phyloP scores from a whole-genome alignment of 192 early-diverging fungal genomes.

The Coemansia sp. region DNA sequence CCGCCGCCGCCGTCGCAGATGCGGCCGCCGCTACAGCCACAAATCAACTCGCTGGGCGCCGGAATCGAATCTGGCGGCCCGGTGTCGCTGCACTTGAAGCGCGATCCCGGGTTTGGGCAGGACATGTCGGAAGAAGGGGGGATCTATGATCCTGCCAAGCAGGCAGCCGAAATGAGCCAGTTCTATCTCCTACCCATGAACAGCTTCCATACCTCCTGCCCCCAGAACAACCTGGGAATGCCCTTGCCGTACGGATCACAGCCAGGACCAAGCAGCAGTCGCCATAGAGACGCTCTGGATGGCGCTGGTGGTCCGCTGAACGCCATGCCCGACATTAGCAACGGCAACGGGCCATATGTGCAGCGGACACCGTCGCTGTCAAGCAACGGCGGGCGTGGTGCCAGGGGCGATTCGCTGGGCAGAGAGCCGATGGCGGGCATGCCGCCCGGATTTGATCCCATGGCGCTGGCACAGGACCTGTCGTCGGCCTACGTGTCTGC shows the following conservation, averaged over 20 bases:
- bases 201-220: too few relatives aligned
- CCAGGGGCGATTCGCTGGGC: constrained; percentile 5
- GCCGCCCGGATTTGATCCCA: constrained; percentile 30
- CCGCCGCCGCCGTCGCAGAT: constrained; percentile 4
- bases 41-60: constrained; percentile 35
- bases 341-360: not conserved
- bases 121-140: constrained; percentile 23
- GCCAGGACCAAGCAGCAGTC: constrained; percentile 21
- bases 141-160: constrained; percentile 42
- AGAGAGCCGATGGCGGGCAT: constrained; percentile 6
- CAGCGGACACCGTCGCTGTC: constrained; percentile 32
- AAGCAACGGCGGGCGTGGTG: constrained; percentile 3
- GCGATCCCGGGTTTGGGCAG: constrained; percentile 43
- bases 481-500: constrained; percentile 44
- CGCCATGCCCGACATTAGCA: not conserved
- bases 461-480: constrained; percentile 28
- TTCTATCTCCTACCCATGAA: constrained; percentile 39
- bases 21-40: constrained; percentile 10
- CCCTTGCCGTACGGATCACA: constrained; percentile 1
- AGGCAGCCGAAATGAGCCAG: constrained; percentile 38
- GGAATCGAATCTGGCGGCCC: constrained; percentile 25
- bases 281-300: too few relatives aligned
- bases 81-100: constrained; percentile 41
- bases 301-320: too few relatives aligned
- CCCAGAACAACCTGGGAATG: too few relatives aligned